Evolutionary conservation across 169 alveolate species (phyloP).

Genomic region (Cystoisospora suis): DNA sequence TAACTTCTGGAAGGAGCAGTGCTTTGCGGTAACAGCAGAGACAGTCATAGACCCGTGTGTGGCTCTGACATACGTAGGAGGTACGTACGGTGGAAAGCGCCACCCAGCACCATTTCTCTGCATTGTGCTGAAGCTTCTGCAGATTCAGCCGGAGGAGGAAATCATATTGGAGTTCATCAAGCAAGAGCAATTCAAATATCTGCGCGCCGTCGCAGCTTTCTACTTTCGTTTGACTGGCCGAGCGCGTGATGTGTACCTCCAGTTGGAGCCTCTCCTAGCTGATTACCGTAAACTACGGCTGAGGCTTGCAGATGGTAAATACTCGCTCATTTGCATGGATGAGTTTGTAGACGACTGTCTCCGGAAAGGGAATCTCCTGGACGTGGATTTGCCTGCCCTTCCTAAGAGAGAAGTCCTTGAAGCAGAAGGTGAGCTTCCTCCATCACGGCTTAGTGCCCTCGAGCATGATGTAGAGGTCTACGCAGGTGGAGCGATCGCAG

Average conservation of each 20-base stretch:
- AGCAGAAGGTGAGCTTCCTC: slow-evolving; percentile 80
- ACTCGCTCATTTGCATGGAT: slow-evolving; percentile 92
- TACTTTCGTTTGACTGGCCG: slow-evolving; percentile 85
- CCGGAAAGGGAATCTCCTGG: slow-evolving; percentile 85
- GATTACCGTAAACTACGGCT: slow-evolving; percentile 95
- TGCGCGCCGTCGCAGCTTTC: slow-evolving; percentile 95
- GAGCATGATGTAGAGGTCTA: neutral
- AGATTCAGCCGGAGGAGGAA: slow-evolving; percentile 95
- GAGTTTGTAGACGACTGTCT: slow-evolving; percentile 95
- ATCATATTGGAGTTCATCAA: slow-evolving; percentile 93
- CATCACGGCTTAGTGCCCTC: slow-evolving; percentile 43
- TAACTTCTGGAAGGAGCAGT: slow-evolving; percentile 87
- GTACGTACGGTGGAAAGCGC: slow-evolving; percentile 95
- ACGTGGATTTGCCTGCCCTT: slow-evolving; percentile 92
- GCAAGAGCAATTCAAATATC: slow-evolving; percentile 93
- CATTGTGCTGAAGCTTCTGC: slow-evolving; percentile 93
- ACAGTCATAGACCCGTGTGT: slow-evolving; percentile 95
- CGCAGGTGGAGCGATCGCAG: neutral
- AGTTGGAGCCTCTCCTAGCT: slow-evolving; percentile 92
- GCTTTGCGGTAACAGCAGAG: slow-evolving; percentile 90
- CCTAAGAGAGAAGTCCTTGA: slow-evolving; percentile 90
- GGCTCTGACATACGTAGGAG: slow-evolving; percentile 94
- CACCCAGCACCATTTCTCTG: slow-evolving; percentile 96
- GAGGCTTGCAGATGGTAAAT: slow-evolving; percentile 87
- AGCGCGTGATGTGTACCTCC: slow-evolving; percentile 79